Evolutionary conservation across 495 filamentous ascomycete species (phyloP).

Genomic region (Neurospora sp.): DNA sequence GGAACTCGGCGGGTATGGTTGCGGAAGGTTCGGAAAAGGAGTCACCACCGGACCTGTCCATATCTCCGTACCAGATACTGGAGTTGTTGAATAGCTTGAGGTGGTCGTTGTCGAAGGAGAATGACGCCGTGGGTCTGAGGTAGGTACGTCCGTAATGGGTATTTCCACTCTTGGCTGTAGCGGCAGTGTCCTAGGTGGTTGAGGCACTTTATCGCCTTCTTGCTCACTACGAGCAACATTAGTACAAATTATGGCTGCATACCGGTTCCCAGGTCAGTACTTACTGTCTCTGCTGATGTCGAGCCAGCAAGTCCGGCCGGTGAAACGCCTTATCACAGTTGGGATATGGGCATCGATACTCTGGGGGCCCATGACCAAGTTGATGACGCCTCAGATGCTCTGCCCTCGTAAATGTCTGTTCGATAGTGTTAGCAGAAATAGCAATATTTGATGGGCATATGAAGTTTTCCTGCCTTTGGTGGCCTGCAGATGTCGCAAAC

Average conservation of each 20-base stretch:
- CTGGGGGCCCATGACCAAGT: constrained; percentile 68
- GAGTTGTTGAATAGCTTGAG: background rate
- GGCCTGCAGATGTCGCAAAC: constrained; percentile 56
- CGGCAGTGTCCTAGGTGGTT: background rate
- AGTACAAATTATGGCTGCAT: background rate
- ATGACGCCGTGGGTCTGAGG: background rate
- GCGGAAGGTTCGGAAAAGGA: background rate
- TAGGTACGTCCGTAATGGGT: background rate
- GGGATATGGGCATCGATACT: constrained; percentile 53
- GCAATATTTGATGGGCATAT: constrained; percentile 7
- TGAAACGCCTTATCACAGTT: constrained; percentile 57
- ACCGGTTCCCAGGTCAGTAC: constrained; percentile 15
- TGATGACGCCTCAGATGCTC: constrained; percentile 85
- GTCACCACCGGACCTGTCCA: background rate
- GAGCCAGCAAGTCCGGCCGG: constrained; percentile 63
- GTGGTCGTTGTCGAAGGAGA: background rate
- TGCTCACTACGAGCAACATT: constrained; percentile 22
- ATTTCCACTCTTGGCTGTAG: background rate
- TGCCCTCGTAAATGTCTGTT: constrained; percentile 69
- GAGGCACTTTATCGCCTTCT: constrained; percentile 23
- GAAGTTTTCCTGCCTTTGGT: constrained; percentile 41
- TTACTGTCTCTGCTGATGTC: constrained; percentile 79
- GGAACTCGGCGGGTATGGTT: background rate
- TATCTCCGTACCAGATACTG: background rate
- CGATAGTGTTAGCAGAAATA: constrained; percentile 9